Percentiles rank a stretch among this genome's conserved stretches.
Conservation (phyloP, 768 basidiomycete genomes). For the Tricholoma sp. region DNA sequence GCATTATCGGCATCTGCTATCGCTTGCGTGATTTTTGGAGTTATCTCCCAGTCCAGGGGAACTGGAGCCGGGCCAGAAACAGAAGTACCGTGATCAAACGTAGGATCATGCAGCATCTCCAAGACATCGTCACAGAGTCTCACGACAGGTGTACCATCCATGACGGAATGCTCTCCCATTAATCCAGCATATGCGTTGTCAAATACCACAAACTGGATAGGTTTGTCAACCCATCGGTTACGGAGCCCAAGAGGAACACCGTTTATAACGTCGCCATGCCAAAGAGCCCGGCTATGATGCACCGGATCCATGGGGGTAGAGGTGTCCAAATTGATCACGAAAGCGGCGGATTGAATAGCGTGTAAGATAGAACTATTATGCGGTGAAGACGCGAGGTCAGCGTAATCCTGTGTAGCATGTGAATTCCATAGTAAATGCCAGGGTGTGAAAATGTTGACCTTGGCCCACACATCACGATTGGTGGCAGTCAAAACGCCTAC, state of each 20-base stretch:
- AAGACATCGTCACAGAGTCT: constrained; percentile 70
- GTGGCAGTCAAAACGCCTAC: constrained; percentile 76
- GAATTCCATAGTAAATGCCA: neutral
- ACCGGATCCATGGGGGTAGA: constrained; percentile 45
- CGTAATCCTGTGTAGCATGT: constrained; percentile 48
- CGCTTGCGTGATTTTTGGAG: constrained; percentile 39
- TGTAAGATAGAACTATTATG: constrained; percentile 62
- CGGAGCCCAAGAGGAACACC: constrained; percentile 51
- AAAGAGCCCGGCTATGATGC: constrained; percentile 65
- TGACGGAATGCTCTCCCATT: constrained; percentile 90
- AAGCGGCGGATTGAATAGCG: constrained; percentile 80
- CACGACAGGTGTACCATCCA: constrained; percentile 85
- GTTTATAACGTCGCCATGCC: constrained; percentile 70
- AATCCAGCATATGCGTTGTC: constrained; percentile 79
- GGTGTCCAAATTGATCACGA: constrained; percentile 77
- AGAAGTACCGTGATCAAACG: constrained; percentile 59
- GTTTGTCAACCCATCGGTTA: constrained; percentile 89
- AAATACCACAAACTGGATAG: constrained; percentile 79
- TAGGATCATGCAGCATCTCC: constrained; percentile 47
- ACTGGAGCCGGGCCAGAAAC: constrained; percentile 27
- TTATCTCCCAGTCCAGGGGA: constrained; percentile 62
- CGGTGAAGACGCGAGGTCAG: constrained; percentile 49
- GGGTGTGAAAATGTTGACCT: constrained; percentile 36
- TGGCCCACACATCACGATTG: constrained; percentile 86
- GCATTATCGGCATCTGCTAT: constrained; percentile 53